Evolutionary conservation across 2,329 filamentous ascomycete genomes (phyloP), one percentile per base, ranked within the genome.

Genomic region (Chlorencoelia australis): DNA sequence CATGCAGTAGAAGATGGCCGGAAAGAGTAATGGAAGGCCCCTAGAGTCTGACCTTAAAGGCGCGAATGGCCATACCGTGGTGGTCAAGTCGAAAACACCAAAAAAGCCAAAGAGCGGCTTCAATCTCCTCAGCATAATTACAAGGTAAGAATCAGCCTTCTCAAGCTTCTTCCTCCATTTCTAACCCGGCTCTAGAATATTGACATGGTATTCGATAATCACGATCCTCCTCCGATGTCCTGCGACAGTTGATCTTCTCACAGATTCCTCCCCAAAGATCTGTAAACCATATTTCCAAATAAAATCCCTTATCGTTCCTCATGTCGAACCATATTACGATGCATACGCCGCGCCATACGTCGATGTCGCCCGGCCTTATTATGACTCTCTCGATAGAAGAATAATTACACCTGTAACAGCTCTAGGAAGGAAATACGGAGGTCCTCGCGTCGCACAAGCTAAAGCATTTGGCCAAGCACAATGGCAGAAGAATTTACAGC

Each of bases 151-250:
- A 37, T 31, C n/a, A n/a, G n/a, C 41, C 18, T 2, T 25, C 17
- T 26, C 15, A 6, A 19, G 4, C 8, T 7, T 7, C 5, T 7
- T 25, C 16, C 11, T 32, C 13, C 15, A 18, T 40, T 41, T 37
- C 35, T 37, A 30, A 30, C 13, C 16, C n/a, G 13, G 10, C 24
- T 34, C 22, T 45, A 89, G 89, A 53, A 59, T 95, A 29, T 59
- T 79, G 40, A 81, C 85, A 14, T 98, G 89, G 89, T 94, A 91
- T 58, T 71, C 79, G 22, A 77, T 96, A 46, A 60, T 87, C 43
- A 91, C 82, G 16, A 65, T 91, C 37, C 62, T 89, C 41, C 82
- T 98, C 58, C 75, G 80, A 43, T 98, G 89, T 59, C 89, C 89
- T 9, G 66, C 77, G 3, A 75, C 73, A 7, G 62, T 79, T 42